Percentiles rank a stretch among this genome's conserved stretches.
Evolutionary conservation across 345 rosid species (phyloP).

Genomic region (Sonneratia alba): DNA sequence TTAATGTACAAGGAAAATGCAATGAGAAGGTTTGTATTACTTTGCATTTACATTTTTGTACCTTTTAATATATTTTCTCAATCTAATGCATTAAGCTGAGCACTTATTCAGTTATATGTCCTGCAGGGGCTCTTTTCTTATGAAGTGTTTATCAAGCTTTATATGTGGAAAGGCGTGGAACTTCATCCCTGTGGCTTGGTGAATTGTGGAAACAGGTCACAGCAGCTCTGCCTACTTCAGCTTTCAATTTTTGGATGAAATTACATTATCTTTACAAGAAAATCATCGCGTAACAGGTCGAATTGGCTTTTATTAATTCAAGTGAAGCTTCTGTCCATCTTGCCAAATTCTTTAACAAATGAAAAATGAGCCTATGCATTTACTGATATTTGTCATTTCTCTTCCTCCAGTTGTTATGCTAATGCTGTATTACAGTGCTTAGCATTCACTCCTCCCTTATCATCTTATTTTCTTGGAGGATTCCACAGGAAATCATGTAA

Average conservation of each 20-base stretch:
- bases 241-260: neutral
- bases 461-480: constrained; percentile 76
- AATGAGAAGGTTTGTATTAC: constrained; percentile 26
- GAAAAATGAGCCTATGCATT: neutral
- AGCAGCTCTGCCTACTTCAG: neutral
- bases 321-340: neutral
- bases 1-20: constrained; percentile 18
- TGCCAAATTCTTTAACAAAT: neutral
- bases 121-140: constrained; percentile 70
- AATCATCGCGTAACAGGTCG: neutral
- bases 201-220: constrained; percentile 91
- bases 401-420: constrained; percentile 83
- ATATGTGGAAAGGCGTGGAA: constrained; percentile 50
- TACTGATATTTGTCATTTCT: constrained; percentile 7
- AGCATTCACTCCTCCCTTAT: constrained; percentile 85
- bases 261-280: neutral
- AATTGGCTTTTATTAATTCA: neutral
- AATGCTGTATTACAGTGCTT: constrained; percentile 91
- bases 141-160: constrained; percentile 64
- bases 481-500: constrained; percentile 75
- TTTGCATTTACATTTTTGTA: constrained; percentile 9
- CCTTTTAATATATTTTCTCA: neutral
- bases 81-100: constrained; percentile 6
- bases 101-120: neutral
- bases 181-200: constrained; percentile 76